Percentiles rank a stretch among this genome's conserved stretches.
These are phyloP conservation scores for Endothia cerciana DNA, from an alignment of 2,329 filamentous ascomycete genomes.

Conservation along the genomic window DNA sequence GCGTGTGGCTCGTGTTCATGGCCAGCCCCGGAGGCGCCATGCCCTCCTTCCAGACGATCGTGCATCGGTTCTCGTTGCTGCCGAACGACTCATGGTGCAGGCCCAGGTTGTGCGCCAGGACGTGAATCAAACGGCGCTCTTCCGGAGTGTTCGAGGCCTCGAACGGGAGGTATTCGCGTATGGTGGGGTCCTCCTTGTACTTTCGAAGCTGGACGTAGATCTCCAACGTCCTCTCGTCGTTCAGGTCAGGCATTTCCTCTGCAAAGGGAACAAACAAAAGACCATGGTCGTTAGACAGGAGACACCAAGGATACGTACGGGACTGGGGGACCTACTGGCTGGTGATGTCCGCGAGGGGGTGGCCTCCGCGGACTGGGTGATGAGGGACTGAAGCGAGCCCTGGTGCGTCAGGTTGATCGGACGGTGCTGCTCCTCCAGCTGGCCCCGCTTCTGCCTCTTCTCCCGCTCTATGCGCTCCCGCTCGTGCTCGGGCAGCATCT, in stretches of 20 bases:
- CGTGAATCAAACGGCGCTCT: constrained; percentile 89
- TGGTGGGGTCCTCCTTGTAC: constrained; percentile 26
- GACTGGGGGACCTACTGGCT: constrained; percentile 48
- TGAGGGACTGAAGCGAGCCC: constrained; percentile 81
- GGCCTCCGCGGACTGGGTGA: constrained; percentile 62
- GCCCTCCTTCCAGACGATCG: constrained; percentile 29
- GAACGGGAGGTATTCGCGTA: constrained; percentile 81
- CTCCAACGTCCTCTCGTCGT: constrained; percentile 83
- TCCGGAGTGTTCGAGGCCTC: constrained; percentile 77
- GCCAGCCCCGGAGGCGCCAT: constrained; percentile 64
- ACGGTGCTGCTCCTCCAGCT: constrained; percentile 95
- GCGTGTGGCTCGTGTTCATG: constrained; percentile 72
- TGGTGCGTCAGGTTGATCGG: constrained; percentile 79
- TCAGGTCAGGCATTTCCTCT: constrained; percentile 63
- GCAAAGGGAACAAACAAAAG: too few relatives aligned
- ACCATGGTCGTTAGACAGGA: constrained; percentile 32
- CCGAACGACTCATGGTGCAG: constrained; percentile 90
- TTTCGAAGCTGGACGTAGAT: constrained; percentile 82
- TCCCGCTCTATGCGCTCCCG: constrained; percentile 95
- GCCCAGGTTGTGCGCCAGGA: constrained; percentile 92
- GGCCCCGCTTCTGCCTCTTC: constrained; percentile 92
- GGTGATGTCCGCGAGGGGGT: constrained; percentile 56
- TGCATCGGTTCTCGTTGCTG: constrained; percentile 72
- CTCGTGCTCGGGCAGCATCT: constrained; percentile 95
- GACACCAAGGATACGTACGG: constrained; percentile 16